phyloP scores from a whole-genome alignment of 305 asterid genomes.

The Fraxinus greggii region DNA sequence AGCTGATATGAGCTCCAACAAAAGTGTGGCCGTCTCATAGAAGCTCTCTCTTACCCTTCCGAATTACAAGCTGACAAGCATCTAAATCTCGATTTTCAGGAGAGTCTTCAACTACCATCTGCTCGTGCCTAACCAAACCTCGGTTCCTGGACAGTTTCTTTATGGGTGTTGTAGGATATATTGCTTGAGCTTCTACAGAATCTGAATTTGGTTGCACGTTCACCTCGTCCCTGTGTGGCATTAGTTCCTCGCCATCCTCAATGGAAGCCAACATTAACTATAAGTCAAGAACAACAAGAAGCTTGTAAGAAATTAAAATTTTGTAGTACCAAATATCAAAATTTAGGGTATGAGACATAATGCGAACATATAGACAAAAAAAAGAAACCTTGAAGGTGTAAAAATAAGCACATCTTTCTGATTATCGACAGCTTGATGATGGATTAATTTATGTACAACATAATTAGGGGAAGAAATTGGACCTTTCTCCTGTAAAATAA shows the following conservation, averaged over 20 bases:
- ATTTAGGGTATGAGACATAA: neutral
- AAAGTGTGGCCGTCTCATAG: constrained; percentile 11
- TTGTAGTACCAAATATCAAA: neutral
- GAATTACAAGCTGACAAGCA: constrained; percentile 45
- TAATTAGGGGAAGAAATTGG: neutral
- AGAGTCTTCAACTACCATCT: constrained; percentile 64
- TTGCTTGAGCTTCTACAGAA: constrained; percentile 35
- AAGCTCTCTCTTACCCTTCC: constrained; percentile 68
- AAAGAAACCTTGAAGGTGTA: neutral
- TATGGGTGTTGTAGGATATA: constrained; percentile 68
- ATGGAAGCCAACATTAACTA: constrained; percentile 75
- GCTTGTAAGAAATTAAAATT: neutral
- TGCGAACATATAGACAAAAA: neutral
- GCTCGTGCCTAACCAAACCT: constrained; percentile 83
- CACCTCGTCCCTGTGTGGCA: constrained; percentile 64
- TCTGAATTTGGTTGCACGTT: constrained; percentile 29
- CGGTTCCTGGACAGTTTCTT: constrained; percentile 81
- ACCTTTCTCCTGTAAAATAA: neutral
- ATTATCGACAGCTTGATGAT: neutral
- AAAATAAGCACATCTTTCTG: neutral
- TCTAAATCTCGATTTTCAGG: constrained; percentile 54
- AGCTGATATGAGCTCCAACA: neutral
- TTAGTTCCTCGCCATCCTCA: constrained; percentile 68
- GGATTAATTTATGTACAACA: neutral
- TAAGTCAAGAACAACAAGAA: constrained; percentile 23